Evolutionary conservation across 805 yeast species (phyloP).

Genomic region (Yamadazyma takamatsuzukensis): DNA sequence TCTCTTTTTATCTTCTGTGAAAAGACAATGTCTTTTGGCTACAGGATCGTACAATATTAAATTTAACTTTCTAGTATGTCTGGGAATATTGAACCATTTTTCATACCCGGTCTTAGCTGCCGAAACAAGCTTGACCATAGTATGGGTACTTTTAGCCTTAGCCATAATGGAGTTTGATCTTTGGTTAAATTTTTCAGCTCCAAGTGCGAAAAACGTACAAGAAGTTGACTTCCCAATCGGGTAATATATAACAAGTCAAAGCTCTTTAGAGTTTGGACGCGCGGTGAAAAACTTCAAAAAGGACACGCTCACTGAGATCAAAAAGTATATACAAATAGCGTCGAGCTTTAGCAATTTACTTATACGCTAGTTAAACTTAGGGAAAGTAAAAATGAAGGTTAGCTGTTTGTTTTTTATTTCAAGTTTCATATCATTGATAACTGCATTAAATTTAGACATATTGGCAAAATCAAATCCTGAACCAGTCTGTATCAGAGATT

Average conservation of each 20-base stretch:
- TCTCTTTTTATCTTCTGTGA: conserved; percentile 85
- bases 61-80: conserved; percentile 73
- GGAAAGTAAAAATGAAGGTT: conserved; percentile 5
- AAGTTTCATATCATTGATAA: conserved; percentile 20
- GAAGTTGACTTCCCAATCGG: conserved; percentile 6
- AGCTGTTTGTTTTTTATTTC: conserved; percentile 6
- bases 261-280: conserved; percentile 6
- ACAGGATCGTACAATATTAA: conserved; percentile 84
- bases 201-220: conserved; percentile 4
- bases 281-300: conserved; percentile 10
- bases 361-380: conserved; percentile 7
- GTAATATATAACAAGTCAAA: not conserved
- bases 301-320: not conserved
- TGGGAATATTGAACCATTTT: conserved; percentile 75
- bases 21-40: conserved; percentile 87
- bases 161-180: conserved; percentile 23
- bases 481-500: conserved; percentile 89
- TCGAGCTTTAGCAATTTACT: no score
- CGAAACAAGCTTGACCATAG: conserved; percentile 81
- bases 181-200: no score
- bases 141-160: conserved; percentile 71
- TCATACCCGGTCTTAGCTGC: conserved; percentile 88
- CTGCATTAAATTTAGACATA: conserved; percentile 50
- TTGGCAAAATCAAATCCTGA: conserved; percentile 44
- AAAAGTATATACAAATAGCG: not conserved